Evolutionary conservation across 208 protist species (phyloP).

Genomic region (Strigomonas culicis): DNA sequence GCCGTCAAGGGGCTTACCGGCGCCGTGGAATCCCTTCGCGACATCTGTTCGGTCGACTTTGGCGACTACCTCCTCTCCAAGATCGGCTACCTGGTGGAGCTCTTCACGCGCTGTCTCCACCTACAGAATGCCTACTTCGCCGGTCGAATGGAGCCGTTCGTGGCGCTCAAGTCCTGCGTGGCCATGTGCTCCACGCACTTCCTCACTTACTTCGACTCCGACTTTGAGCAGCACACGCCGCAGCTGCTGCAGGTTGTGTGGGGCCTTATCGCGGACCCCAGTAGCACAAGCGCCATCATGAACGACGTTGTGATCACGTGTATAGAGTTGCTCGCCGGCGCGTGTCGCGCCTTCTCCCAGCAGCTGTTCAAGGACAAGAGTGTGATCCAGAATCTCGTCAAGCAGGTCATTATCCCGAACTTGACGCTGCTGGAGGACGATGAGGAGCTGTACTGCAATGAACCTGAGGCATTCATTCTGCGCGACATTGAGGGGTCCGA

Average conservation of each 20-base stretch:
- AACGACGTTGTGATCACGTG: slow-evolving; percentile 85
- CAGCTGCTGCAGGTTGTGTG: slow-evolving; percentile 89
- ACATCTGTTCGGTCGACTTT: slow-evolving; percentile 90
- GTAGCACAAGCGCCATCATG: slow-evolving; percentile 32
- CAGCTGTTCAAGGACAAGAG: slow-evolving; percentile 68
- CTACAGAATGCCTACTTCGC: slow-evolving; percentile 31
- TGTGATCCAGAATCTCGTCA: slow-evolving; percentile 80
- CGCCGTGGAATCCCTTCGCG: slow-evolving; percentile 72
- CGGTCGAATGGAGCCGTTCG: slow-evolving; percentile 18
- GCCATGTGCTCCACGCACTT: slow-evolving; percentile 90
- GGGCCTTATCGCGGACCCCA: slow-evolving; percentile 69
- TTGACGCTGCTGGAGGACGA: slow-evolving; percentile 88
- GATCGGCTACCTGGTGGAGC: slow-evolving; percentile 60
- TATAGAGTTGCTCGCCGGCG: slow-evolving; percentile 89
- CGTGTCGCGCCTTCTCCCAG: slow-evolving; percentile 72
- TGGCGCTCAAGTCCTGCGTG: slow-evolving; percentile 84
- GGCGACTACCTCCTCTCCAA: slow-evolving; percentile 93
- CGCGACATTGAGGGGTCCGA: slow-evolving; percentile 96
- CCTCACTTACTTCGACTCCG: slow-evolving; percentile 92
- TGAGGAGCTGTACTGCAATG: slow-evolving; percentile 90
- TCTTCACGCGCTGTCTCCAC: slow-evolving; percentile 54
- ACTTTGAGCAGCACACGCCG: slow-evolving; percentile 83
- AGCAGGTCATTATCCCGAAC: slow-evolving; percentile 94
- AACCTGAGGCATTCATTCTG: slow-evolving; percentile 96
- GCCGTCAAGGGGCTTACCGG: slow-evolving; percentile 46